Percentiles rank a stretch among this genome's conserved stretches.
phyloP scores from a whole-genome alignment of 1,284 basidiomycete species.

The Ustilago bromivora region DNA sequence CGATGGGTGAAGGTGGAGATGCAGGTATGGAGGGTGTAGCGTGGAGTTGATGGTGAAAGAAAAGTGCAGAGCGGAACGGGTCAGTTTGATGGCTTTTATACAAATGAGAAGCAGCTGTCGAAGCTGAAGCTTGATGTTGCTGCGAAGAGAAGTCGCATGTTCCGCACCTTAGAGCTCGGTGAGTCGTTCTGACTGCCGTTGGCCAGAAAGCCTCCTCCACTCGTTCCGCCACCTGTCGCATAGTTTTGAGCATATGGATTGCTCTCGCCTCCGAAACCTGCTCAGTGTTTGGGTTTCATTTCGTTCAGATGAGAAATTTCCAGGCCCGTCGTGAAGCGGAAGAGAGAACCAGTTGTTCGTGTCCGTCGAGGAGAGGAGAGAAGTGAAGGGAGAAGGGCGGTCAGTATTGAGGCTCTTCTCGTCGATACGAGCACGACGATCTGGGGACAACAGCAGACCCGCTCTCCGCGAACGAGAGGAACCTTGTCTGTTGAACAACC shows the following conservation, averaged over 20 bases:
- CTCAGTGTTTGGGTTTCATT: too few relatives aligned
- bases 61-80: neutral
- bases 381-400: too few relatives aligned
- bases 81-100: conserved; percentile 9
- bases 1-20: neutral
- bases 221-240: conserved; percentile 53
- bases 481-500: neutral
- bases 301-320: too few relatives aligned
- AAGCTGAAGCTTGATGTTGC: neutral
- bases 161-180: conserved; percentile 48
- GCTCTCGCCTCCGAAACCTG: conserved; percentile 38
- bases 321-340: too few relatives aligned
- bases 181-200: conserved; percentile 50
- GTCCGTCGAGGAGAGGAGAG: too few relatives aligned
- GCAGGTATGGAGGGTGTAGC: neutral
- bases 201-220: conserved; percentile 57
- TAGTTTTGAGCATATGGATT: conserved; percentile 62
- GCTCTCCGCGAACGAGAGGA: too few relatives aligned
- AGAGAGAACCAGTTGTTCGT: too few relatives aligned
- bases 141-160: neutral
- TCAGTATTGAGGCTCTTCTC: too few relatives aligned
- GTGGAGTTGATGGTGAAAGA: neutral
- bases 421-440: neutral
- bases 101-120: neutral
- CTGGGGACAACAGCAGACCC: neutral